A percentile compares a stretch with the other conserved stretches of the same genome.
Conservation (phyloP, 106 monocot genomes). For the Acorus calamus region DNA sequence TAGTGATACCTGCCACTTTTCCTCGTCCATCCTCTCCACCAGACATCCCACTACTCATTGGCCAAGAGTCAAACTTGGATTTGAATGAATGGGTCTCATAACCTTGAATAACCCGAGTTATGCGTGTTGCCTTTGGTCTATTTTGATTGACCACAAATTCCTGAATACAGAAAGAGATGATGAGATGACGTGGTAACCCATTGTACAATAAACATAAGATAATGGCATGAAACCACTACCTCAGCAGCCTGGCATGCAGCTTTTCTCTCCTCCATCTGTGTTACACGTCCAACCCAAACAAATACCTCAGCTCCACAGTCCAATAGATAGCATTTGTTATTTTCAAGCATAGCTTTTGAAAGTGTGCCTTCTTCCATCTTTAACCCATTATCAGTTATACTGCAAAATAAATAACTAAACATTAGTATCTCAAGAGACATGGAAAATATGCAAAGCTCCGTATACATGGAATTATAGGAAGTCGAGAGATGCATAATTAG, state of each 20-base stretch:
- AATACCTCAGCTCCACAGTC: conserved; percentile 87
- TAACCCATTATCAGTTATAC: conserved; percentile 53
- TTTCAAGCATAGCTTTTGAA: conserved; percentile 70
- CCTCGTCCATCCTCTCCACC: conserved; percentile 83
- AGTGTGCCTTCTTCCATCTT: conserved; percentile 58
- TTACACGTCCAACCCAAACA: conserved; percentile 92
- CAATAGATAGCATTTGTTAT: conserved; percentile 84
- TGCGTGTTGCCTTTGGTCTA: conserved; percentile 54
- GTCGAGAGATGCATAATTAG: no score
- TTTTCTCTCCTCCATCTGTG: conserved; percentile 88
- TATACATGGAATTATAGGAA: no score
- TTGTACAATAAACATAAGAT: neutral
- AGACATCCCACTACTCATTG: conserved; percentile 25
- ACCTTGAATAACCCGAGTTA: conserved; percentile 85
- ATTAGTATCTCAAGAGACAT: neutral
- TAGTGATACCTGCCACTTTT: conserved; percentile 77
- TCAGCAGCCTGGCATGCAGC: conserved; percentile 61
- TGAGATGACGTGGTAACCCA: neutral
- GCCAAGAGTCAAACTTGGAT: conserved; percentile 90
- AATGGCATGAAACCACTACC: conserved; percentile 23
- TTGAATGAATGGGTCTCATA: conserved; percentile 88
- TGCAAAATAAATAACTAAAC: conserved; percentile 14
- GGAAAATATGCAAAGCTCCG: no score
- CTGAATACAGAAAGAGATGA: conserved; percentile 18
- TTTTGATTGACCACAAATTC: conserved; percentile 58